Evolutionary conservation across 352 stramenopile species (phyloP), one percentile per base, ranked within the genome.

Genomic region (Nannochloropsis limnetica): DNA sequence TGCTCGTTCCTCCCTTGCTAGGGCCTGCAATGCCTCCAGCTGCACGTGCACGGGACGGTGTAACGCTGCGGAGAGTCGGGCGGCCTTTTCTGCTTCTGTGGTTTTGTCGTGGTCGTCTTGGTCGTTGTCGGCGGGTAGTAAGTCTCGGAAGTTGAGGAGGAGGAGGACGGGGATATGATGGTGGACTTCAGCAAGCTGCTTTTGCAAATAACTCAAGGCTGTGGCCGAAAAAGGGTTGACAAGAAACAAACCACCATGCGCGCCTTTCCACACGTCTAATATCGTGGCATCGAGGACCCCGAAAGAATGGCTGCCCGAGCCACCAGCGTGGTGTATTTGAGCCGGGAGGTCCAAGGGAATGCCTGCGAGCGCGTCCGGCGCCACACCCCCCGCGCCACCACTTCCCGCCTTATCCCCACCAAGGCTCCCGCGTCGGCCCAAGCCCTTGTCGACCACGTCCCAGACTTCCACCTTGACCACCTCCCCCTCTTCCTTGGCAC

Each of bases 391-490:
- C 15, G 9, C 25, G n/a, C 61, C 61, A 8, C n/a, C 6, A 8
- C 61, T 29, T 11, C 3, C 3, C 4, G 25, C n/a, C n/a, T 27
- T 74, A 22, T 74, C 25, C 25, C 61, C 61, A 29, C 15, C 25
- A 25, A 14, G 14, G 25, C 3, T 74, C 15, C 61, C 61, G 4
- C 61, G 61, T 74, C 61, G 61, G 20, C 61, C 61, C 20, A 94
- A 92, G 25, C 90, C 91, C 23, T 87, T 83, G 85, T 96, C 92
- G 2, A 95, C 91, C n/a, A 95, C 91, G 82, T 96, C 92, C 92
- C 92, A 95, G 6, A 95, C 89, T 79, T 96, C 92, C 86, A 93
- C 94, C 83, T 93, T 92, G 81, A 95, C 89, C 68, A 86, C 92
- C 61, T 95, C 91, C 79, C 94, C 90, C 0, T 88, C 84, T 49